Conservation (phyloP, 805 yeast genomes). For the Pichia sporocuriosa region DNA sequence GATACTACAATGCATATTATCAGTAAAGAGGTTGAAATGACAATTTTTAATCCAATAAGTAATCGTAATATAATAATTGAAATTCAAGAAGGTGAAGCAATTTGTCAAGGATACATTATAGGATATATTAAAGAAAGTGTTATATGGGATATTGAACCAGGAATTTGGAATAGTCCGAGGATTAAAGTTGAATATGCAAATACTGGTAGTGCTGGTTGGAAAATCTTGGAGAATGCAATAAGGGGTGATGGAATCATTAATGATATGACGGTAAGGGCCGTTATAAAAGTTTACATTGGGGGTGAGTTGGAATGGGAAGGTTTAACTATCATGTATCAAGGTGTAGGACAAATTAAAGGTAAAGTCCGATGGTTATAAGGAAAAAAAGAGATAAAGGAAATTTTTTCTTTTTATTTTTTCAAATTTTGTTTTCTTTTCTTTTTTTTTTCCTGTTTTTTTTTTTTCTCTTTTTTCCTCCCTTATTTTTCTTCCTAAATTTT, state of each 20-base stretch:
- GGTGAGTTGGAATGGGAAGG: conserved; percentile 24
- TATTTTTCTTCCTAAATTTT: too few species aligned
- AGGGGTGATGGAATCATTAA: conserved; percentile 45
- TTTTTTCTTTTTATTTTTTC: too few species aligned
- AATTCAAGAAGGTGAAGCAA: conserved; percentile 42
- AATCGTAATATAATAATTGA: conserved; percentile 40
- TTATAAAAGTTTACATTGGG: conserved; percentile 35
- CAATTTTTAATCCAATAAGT: conserved; percentile 46
- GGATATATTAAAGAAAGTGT: conserved; percentile 41
- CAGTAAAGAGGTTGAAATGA: conserved; percentile 47
- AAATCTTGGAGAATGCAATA: conserved; percentile 42
- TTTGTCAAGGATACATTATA: conserved; percentile 37
- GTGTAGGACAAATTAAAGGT: conserved; percentile 1
- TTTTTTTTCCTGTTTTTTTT: neutral
- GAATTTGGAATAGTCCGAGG: conserved; percentile 42
- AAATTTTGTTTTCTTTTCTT: neutral
- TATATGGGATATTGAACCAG: conserved; percentile 43
- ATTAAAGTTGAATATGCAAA: conserved; percentile 42
- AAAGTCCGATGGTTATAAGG: conserved; percentile 5
- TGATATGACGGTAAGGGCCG: conserved; percentile 32
- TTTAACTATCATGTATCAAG: conserved; percentile 36
- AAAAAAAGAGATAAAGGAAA: too few species aligned
- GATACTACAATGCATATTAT: conserved; percentile 49
- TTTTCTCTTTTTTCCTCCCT: too few species aligned
- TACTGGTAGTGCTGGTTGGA: conserved; percentile 38